Base-by-base conservation (phyloP, 2,329 filamentous ascomycete species). In the Septoria petroselini region DNA sequence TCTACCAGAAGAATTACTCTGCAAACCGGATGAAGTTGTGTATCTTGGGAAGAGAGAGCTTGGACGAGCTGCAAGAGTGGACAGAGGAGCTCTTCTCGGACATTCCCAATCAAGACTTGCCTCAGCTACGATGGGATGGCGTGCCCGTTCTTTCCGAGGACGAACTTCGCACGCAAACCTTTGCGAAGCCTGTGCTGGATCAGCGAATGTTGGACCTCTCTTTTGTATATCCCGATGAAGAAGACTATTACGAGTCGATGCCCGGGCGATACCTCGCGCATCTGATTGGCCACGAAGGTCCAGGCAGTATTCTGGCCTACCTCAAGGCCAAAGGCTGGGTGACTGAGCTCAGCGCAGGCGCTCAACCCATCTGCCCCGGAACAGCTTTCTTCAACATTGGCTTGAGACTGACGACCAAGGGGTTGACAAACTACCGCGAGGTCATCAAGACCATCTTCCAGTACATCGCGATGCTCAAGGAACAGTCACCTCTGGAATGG, bases 21-120 rank as follows among this genome's bases (percentile, higher is more conserved):
- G 88, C 91, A 51, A 96, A 96, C 65, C 80, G 84, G 31, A 95
- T 95, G 88, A 95, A 95, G 75, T 75, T 96, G 41, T 89, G 91
- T 30, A 83, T 95, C 3, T 71, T 96, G 17, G 91, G 91, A 1
- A 80, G 85, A 42, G 91, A 96, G 68, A 76, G 82, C 4, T 75
- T 96, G 51, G 88, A 95, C 61, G 81, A 89, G 14, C 74, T 95
- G 48, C 85, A 96, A 68, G 74, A 79, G 47, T 96, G 90, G 91
- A 86, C 88, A 0, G 78, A 82, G 2, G 87, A 95, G 61, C 75
- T 95, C 52, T 96, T 95, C 68, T 84, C 87, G 0, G 80, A 78
- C 48, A 82, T 95, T 14, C 81, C 82, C 50, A 91, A 96, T 73
- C 91, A 95, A 71, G 75, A 90, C 58, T 75, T 96, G 12, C 73